Base-by-base conservation (phyloP, 106 monocot genomes). In the Dendrobium catenatum region DNA sequence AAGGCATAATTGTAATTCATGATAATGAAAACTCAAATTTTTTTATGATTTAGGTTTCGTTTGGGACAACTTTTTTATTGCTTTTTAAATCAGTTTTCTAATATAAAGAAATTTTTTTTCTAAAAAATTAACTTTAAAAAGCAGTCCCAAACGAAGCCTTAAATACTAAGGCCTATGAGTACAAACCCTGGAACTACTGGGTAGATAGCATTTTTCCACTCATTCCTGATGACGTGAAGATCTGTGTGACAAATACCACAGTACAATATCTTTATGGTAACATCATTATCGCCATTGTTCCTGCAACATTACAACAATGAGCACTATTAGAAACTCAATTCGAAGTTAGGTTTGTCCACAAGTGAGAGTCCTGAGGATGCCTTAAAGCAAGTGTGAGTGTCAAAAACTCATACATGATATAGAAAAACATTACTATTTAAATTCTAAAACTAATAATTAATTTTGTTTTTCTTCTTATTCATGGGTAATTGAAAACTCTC, bases 211-310 rank as follows among this genome's bases (percentile, higher is more conserved):
- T 49, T 77, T 77, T 68, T 17, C 82, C 82, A 82, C 6, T 82
- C 82, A 20, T 76, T 82, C 51, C 68, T 82, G 18, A 82, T 68
- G 68, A 46, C 19, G 33, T 82, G 82, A 19, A 77, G 77, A 20
- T 82, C 82, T 5, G 77, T 31, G 77, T 82, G 82, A 67, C 82
- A 82, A 33, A 82, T 77, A 10, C 82, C 82, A 49, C 82, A 82
- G 68, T 82, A 82, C 16, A 82, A 27, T 29, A 82, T 68, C 82
- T 82, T 82, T 41, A 82, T 27, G 19, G 82, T 77, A 5, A 82
- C 77, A 82, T 82, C 82, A 24, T 77, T 49, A 19, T 82, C 82
- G 19, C 77, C 82, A 40, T 68, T 82, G 44, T 68, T 82, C 77
- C 82, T 82, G 55, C 7, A 55, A 51, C 1, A 13, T 51, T 24